Base-by-base conservation (phyloP, 2,329 filamentous ascomycete genomes). In the Ceratocystis cubensis region DNA sequence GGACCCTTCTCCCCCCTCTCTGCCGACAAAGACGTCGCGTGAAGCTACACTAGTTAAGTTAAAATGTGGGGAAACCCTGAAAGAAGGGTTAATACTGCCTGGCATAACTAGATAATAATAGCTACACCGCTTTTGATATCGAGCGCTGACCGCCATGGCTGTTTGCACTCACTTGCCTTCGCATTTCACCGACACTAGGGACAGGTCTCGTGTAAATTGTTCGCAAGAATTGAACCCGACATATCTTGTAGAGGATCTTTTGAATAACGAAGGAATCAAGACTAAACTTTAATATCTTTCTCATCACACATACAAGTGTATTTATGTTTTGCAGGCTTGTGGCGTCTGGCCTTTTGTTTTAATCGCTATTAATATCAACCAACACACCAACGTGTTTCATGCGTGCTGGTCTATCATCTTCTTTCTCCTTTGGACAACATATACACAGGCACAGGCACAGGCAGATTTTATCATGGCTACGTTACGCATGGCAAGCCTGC, bases 401-500 rank as follows among this genome's bases (percentile, higher is more conserved):
- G 56, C 15, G 28, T 25, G 56, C 15, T n/a, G 28, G 25, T 59
- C 15, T 25, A 3, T 20, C 28, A n/a, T 30, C 17, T n/a, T 59
- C 28, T 37, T 59, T 33, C 56, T 59, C 56, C 56, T 59, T n/a
- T 37, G 3, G 20, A 59, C n/a, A 37, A 20, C 46, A 48, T 20
- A 48, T 22, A 48, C 46, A 48, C 46, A 20, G 17, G 20, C 46
- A 48, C 46, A 48, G 15, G n/a, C 46, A 48, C 46, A 48, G 5
- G 5, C 5, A 48, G 7, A 50, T 6, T 22, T 13, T 41, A 68
- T 65, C 6, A 83, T 83, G 81, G 71, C 76, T 8, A 74, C 77
- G 37, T 71, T 77, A 20, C 77, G 76, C 62, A 75, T 84, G 72
- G 75, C 74, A 50, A 74, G 74, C 57, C 73, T 85, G 69, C 80